Base-by-base conservation (phyloP, 352 stramenopile species). In the Pythium diclinum region DNA sequence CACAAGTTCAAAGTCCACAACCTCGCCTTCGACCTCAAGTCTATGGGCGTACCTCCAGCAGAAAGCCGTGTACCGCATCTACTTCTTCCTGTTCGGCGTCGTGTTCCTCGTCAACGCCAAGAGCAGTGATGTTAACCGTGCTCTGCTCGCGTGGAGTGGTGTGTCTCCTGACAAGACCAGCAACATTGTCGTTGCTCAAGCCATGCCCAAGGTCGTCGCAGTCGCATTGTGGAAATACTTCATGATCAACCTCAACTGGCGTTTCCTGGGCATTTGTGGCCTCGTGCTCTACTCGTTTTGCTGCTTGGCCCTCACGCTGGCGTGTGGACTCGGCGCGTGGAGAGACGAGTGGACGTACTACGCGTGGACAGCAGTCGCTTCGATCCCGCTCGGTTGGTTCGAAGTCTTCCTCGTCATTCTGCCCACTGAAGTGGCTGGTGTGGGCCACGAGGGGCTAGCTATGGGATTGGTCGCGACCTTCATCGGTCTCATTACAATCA, bases 401-500 rank as follows among this genome's bases (percentile, higher is more conserved):
- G 52, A 78, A 40, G 42, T 89, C 13, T 79, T 78, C 44, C 67
- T 61, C 1, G 56, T 85, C n/a, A 46, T 87, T 17, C 53, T 68
- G 5, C 70, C 69, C 1, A 88, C 79, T 5, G 81, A 90, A 48
- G 78, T 87, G 51, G 70, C 79, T 4, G 69, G 77, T 21, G 58
- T 83, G 7, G 81, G 77, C 2, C 71, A 59, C 10, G 79, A 88
- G 54, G 81, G 79, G 0, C 72, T 75, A 23, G 80, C 74, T 0
- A 77, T 87, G 38, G 79, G 81, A 0, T 38, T 87, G 11, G 59
- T 88, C 6, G 53, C 82, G 16, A 87, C 81, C 4, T 76, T 79
- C 52, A 71, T 83, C 52, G 72, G 54, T 28, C 69, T 88, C 33
- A 69, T 77, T 14, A 71, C 59, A 33, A 68, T 76, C 28, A 61